Conservation (phyloP, 345 rosid species). For the Anastatica hierochuntica region DNA sequence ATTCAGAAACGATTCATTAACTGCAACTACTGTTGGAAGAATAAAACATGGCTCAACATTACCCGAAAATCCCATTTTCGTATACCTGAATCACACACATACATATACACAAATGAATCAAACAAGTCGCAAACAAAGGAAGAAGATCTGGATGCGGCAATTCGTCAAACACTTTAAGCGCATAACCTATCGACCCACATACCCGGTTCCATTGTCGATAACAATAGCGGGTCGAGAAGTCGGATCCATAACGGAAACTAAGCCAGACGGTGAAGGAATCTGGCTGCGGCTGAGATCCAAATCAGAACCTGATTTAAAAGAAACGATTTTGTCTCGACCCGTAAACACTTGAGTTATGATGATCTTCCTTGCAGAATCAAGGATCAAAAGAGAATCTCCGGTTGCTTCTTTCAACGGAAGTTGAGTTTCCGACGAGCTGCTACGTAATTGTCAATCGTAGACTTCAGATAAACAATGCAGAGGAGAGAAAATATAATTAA, state of each 20-base stretch:
- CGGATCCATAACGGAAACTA: constrained; percentile 81
- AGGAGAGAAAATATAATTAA: neutral
- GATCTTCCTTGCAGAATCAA: too few relatives aligned
- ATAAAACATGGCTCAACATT: constrained; percentile 97
- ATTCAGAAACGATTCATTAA: constrained; percentile 73
- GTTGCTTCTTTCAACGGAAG: constrained; percentile 4
- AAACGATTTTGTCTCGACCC: too few relatives aligned
- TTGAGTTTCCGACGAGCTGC: constrained; percentile 14
- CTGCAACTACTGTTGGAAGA: constrained; percentile 82
- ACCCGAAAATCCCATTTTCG: constrained; percentile 95
- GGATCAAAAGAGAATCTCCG: too few relatives aligned
- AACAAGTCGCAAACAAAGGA: neutral
- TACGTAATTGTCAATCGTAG: neutral
- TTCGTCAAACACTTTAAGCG: constrained; percentile 33
- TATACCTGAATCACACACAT: constrained; percentile 49
- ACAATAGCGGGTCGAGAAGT: constrained; percentile 91
- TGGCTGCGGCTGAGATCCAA: constrained; percentile 51
- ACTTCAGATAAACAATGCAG: constrained; percentile 1
- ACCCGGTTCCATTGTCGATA: constrained; percentile 99
- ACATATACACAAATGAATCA: neutral
- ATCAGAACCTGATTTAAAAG: constrained; percentile 18
- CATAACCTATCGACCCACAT: neutral
- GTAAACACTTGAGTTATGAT: too few relatives aligned
- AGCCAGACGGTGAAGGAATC: constrained; percentile 32
- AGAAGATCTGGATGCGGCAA: constrained; percentile 17